These are phyloP conservation scores for Kluyveromyces aestuarii DNA, from an alignment of 805 yeast genomes.

Conservation along the genomic window DNA sequence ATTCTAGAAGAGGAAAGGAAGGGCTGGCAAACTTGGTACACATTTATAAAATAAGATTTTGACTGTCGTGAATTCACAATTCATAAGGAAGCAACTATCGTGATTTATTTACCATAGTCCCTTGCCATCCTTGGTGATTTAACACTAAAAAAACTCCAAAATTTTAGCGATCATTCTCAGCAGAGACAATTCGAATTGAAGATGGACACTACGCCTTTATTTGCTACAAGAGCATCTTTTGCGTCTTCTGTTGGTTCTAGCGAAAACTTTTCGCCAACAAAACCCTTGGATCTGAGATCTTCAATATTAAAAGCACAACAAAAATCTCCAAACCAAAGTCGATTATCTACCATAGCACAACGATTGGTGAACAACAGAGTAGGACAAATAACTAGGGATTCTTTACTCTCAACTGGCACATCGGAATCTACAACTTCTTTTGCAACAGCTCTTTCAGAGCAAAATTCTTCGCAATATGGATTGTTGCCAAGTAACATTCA, in stretches of 20 bases:
- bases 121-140: neutral
- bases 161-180: neutral
- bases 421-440: constrained; percentile 5
- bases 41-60: no score
- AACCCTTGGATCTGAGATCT: constrained; percentile 1
- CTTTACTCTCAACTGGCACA: constrained; percentile 2
- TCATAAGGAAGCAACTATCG: no score
- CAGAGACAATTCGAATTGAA: neutral
- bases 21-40: no score
- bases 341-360: neutral
- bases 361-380: neutral
- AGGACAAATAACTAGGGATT: neutral
- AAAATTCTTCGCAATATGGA: neutral
- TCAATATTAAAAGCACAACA: constrained; percentile 1
- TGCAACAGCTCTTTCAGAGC: constrained; percentile 5
- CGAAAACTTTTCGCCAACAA: neutral
- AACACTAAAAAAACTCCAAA: neutral
- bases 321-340: neutral
- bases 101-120: neutral
- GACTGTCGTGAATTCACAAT: no score
- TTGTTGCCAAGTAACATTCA: neutral
- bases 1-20: no score
- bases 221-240: neutral
- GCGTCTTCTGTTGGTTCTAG: neutral
- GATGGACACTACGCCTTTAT: constrained; percentile 2